Conservation (phyloP, 768 basidiomycete species). For the Rubroboletus pulcherrimus region DNA sequence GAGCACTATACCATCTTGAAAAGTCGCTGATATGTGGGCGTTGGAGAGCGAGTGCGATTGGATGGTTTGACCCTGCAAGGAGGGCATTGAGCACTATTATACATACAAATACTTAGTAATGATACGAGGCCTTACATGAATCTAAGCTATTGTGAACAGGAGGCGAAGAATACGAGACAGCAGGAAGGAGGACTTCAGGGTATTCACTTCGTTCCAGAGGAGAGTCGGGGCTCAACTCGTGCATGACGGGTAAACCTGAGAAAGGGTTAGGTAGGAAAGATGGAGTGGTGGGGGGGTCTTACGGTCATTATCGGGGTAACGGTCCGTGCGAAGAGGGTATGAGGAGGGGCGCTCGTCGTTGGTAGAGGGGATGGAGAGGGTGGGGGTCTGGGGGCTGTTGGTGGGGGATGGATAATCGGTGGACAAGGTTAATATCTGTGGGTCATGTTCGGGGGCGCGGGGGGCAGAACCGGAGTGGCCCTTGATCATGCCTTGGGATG, state of each 20-base stretch:
- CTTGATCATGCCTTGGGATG: constrained; percentile 85
- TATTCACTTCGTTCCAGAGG: constrained; percentile 30
- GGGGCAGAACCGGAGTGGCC: constrained; percentile 74
- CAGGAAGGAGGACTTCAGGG: constrained; percentile 29
- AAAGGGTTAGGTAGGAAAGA: neutral
- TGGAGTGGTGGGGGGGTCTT: neutral
- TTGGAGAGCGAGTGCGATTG: constrained; percentile 21
- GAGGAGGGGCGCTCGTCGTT: constrained; percentile 36
- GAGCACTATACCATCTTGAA: constrained; percentile 17
- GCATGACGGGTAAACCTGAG: constrained; percentile 30
- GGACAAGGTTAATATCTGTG: constrained; percentile 49
- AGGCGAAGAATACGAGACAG: constrained; percentile 30
- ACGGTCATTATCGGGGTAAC: constrained; percentile 31
- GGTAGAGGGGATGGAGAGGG: constrained; percentile 42
- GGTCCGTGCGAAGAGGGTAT: constrained; percentile 30
- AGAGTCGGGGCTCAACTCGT: constrained; percentile 32
- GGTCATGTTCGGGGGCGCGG: constrained; percentile 53
- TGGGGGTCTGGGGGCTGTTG: constrained; percentile 45
- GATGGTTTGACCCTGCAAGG: constrained; percentile 44
- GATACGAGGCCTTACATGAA: constrained; percentile 73
- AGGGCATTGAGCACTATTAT: constrained; percentile 62
- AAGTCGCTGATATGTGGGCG: constrained; percentile 30
- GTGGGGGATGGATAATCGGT: constrained; percentile 39
- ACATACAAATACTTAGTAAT: constrained; percentile 65
- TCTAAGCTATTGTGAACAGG: constrained; percentile 54